Evolutionary conservation across 2,329 filamentous ascomycete genomes (phyloP).

Genomic region (Talaromyces islandicus): DNA sequence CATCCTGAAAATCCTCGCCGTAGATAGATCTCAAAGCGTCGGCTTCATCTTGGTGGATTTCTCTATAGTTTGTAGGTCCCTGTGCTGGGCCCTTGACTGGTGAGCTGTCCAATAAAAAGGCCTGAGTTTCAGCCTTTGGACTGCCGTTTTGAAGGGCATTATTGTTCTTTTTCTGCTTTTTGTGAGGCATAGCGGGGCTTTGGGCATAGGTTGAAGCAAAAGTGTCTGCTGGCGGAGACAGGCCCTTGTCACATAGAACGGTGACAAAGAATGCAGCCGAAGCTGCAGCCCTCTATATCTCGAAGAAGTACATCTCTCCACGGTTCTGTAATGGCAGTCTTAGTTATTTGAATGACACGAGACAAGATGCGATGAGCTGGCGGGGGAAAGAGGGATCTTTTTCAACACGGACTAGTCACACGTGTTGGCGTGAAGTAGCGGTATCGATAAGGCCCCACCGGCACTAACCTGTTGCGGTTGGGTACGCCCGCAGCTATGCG

Average conservation of each 20-base stretch:
- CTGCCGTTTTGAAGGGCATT: constrained; percentile 27
- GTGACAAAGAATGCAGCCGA: constrained; percentile 37
- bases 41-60: constrained; percentile 82
- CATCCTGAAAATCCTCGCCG: constrained; percentile 75
- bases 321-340: not conserved
- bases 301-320: constrained; percentile 21
- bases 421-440: constrained; percentile 8
- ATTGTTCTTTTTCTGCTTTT: constrained; percentile 36
- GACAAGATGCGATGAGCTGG: not conserved
- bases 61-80: constrained; percentile 61
- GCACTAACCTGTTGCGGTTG: not conserved
- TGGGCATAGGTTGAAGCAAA: constrained; percentile 20
- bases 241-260: constrained; percentile 21
- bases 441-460: constrained; percentile 12
- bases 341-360: not conserved
- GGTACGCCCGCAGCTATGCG: not conserved
- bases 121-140: constrained; percentile 31
- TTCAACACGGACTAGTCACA: not conserved
- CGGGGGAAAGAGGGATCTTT: not conserved
- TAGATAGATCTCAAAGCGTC: constrained; percentile 83
- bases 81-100: constrained; percentile 26
- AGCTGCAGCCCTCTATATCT: constrained; percentile 37
- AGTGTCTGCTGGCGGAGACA: constrained; percentile 16
- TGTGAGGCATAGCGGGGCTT: constrained; percentile 39
- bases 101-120: constrained; percentile 21